A percentile compares a stretch with the other conserved stretches of the same genome.
These are phyloP conservation scores for Penicillium angulare DNA, from an alignment of 495 filamentous ascomycete genomes.

Conservation along the genomic window DNA sequence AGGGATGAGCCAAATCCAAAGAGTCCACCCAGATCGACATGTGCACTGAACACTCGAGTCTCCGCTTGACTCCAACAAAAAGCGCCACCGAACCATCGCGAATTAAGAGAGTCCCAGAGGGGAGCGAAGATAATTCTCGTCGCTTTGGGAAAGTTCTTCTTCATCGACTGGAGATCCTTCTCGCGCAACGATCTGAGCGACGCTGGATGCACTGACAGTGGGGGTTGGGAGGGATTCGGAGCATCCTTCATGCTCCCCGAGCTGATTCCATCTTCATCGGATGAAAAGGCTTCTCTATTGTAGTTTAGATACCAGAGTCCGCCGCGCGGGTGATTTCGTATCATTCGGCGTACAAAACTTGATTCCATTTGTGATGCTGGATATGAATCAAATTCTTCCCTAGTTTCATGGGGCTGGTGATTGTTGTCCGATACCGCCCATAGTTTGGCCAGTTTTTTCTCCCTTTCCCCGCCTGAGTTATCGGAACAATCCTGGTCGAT, in stretches of 20 bases:
- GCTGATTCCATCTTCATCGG: constrained; percentile 11
- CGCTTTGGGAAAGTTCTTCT: constrained; percentile 25
- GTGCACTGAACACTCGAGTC: constrained; percentile 19
- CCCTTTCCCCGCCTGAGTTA: not conserved
- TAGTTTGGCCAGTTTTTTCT: constrained; percentile 5
- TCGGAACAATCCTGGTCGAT: not conserved
- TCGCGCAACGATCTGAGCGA: not conserved
- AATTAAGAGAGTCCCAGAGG: constrained; percentile 58
- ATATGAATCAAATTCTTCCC: not conserved
- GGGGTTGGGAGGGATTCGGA: not conserved
- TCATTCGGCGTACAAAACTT: constrained; percentile 12
- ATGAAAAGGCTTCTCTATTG: constrained; percentile 5
- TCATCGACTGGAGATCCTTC: constrained; percentile 23
- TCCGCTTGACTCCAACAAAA: constrained; percentile 48
- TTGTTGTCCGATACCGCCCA: constrained; percentile 7
- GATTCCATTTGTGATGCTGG: constrained; percentile 9
- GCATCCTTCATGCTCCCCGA: not conserved
- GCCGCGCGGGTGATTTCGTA: constrained; percentile 11
- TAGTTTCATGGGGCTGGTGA: not conserved
- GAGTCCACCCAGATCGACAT: constrained; percentile 31
- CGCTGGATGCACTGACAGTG: not conserved
- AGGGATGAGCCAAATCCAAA: constrained; percentile 58
- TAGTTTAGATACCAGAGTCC: constrained; percentile 20
- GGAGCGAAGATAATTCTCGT: constrained; percentile 47
- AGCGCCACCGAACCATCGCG: constrained; percentile 60